Conservation (phyloP, 1,284 basidiomycete genomes). For the Boletus holoroseus region DNA sequence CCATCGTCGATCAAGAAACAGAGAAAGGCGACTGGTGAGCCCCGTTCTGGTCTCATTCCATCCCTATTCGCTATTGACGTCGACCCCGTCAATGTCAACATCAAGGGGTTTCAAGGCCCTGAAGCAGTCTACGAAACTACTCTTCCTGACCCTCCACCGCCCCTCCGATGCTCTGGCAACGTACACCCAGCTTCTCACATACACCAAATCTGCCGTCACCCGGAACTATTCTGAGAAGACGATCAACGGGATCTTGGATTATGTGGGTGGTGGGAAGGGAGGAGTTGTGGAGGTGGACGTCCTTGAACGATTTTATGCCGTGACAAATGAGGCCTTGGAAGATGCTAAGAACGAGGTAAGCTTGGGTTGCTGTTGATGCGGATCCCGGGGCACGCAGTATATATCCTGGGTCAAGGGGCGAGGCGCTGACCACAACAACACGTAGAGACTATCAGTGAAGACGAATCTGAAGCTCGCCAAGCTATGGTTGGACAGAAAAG, state of each 20-base stretch:
- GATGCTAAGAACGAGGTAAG: slow-evolving; percentile 94
- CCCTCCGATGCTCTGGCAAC: slow-evolving; percentile 83
- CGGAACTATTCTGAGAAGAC: slow-evolving; percentile 95
- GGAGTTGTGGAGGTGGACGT: slow-evolving; percentile 80
- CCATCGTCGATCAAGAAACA: slow-evolving; percentile 83
- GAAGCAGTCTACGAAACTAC: slow-evolving; percentile 95
- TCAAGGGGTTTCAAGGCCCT: slow-evolving; percentile 96
- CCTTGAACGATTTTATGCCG: slow-evolving; percentile 93
- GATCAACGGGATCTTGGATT: slow-evolving; percentile 98
- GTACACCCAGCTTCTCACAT: slow-evolving; percentile 81
- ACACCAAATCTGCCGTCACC: slow-evolving; percentile 90
- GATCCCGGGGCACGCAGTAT: not conserved
- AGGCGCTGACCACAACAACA: not conserved
- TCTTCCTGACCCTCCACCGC: slow-evolving; percentile 74
- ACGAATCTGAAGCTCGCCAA: slow-evolving; percentile 97
- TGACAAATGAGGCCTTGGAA: slow-evolving; percentile 82
- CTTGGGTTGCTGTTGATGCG: not conserved
- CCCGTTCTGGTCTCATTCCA: not conserved
- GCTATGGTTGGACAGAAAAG: slow-evolving; percentile 93
- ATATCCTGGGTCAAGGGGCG: not conserved
- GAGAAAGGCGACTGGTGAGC: slow-evolving; percentile 89
- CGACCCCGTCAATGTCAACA: not conserved
- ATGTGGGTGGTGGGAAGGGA: slow-evolving; percentile 90
- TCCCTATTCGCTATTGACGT: not conserved
- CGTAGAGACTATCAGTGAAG: slow-evolving; percentile 85